Evolutionary conservation across 352 stramenopile genomes (phyloP), one percentile per base, ranked within the genome.

Genomic region (Pythium coloratum): DNA sequence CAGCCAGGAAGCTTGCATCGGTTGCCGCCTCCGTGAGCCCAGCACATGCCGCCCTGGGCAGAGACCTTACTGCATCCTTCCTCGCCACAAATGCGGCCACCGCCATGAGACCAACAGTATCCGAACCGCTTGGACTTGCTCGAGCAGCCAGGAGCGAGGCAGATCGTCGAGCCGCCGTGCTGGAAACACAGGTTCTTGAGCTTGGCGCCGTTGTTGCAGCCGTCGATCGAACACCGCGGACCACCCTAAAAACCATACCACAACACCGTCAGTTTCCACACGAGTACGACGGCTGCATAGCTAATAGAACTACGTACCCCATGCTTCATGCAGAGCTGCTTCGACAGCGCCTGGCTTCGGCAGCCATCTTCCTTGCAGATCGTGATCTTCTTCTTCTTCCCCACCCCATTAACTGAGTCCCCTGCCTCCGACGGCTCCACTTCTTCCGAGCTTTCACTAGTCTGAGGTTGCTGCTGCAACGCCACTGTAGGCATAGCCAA

Each of bases 41-140:
- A 70, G 61, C 72, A 78, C 40, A 76, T 62, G 7, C 72, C 72
- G 34, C 71, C 67, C 50, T 74, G 69, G 28, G 68, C 67, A 10
- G 68, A 63, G 0, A 70, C 65, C 46, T 77, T 77, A 20, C 49
- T 59, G 44, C 71, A 77, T 9, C 42, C 55, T 44, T 60, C 47
- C 16, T 65, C 46, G 1, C 30, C 42, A 18, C 64, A 70, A n/a
- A 70, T 70, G 30, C 57, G 57, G 20, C 56, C 72, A n/a, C 72
- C 72, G 30, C 72, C 72, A 24, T 78, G 72, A 3, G 68, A 69
- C 55, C 71, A 71, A 49, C 72, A 78, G 54, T 75, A 72, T 0
- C 72, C 72, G 20, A 65, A 70, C 3, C 64, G 64, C 26, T 70
- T 70, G 56, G 64, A 36, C 36, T 64, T 65, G 49, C 57, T 70